Evolutionary conservation across 768 basidiomycete species (phyloP), one percentile per base, ranked within the genome.

Genomic region (Hygrophorus pudorinus): DNA sequence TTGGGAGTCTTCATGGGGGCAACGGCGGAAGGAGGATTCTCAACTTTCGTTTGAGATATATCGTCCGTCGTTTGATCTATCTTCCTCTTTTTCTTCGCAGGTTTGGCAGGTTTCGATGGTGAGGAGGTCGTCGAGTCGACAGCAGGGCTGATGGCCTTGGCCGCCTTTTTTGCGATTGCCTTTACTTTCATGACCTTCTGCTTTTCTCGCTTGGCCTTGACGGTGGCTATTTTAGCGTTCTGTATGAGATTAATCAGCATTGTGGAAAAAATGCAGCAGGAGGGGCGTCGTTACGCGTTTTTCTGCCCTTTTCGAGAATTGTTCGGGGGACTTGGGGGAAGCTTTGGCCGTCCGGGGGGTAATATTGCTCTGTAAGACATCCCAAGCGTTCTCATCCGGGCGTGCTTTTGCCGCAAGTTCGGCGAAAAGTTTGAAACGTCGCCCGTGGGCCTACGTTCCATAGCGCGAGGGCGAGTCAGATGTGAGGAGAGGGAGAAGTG

Each of bases 291-390:
- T 17, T 53, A 81, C 85, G 61, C 77, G 71, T 59, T 81, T 85
- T 48, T 73, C 61, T 3, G 73, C 73, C 39, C 82, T 72, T 52
- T 76, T 84, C 2, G 82, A 85, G 20, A 50, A 59, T 33, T 49
- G 57, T 28, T 48, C 47, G 7, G 51, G 17, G 5, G 42, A 12
- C 12, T 11, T 18, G 20, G 28, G 37, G 3, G 8, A 27, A 13
- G 24, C 24, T 24, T 33, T 11, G 5, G 2, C 16, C 6, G 42
- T 16, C 36, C 14, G 9, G 12, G 24, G 5, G 4, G 20, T 7
- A 8, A 27, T 16, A 6, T 5, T 9, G 10, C 14, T 21, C n/a
- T 21, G 18, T 32, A 28, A 8, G 34, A 34, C 18, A 42, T 71
- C 65, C 59, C 70, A 69, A 12, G 78, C 76, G 48, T 73, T 72